Evolutionary conservation across 2,329 filamentous ascomycete genomes (phyloP), one percentile per base, ranked within the genome.

Genomic region (Fusarium nelsonii): DNA sequence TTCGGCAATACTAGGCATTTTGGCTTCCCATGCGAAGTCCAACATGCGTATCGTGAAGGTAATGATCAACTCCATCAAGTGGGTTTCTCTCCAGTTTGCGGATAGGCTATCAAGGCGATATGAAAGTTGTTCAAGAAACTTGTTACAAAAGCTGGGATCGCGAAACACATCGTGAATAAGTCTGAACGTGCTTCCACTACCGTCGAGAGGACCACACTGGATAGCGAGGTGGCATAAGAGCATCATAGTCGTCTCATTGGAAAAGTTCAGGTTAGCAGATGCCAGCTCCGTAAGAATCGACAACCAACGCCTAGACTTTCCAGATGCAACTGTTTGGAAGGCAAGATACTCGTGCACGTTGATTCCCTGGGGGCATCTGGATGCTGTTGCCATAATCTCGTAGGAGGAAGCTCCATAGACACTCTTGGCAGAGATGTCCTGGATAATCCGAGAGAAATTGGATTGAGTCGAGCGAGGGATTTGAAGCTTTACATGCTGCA

Each of bases 211-310:
- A 0, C 90, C 90, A 2, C 81, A 82, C 65, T 91, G 84, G 0
- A 84, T 67, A 0, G 82, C 77, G 0, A 91, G 76, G 11, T 87
- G 83, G 2, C 78, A 77, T 3, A 92, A 72, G 0, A 91, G 71
- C 0, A 80, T 65, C 46, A 82, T 81, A 0, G 85, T 85, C 0
- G 84, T 82, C 20, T 87, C 83, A 0, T 84, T 83, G n/a, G 85
- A 87, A 65, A 91, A 87, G 65, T 91, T 91, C 6, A 92, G 58
- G 61, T 87, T 75, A 2, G 84, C 82, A 0, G 84, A 83, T 0
- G 80, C 84, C 4, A 89, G 69, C 57, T 89, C 86, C 0, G 81
- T 74, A 0, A 87, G 72, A 1, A 88, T 78, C 1, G 79, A 76
- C 1, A 81, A 66, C 87, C 86, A 88, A 2, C 86, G 80, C 1